Percentiles rank a stretch among this genome's conserved stretches.
Evolutionary conservation across 1,284 basidiomycete species (phyloP).

Genomic region (Bondarzewia mesenterica): DNA sequence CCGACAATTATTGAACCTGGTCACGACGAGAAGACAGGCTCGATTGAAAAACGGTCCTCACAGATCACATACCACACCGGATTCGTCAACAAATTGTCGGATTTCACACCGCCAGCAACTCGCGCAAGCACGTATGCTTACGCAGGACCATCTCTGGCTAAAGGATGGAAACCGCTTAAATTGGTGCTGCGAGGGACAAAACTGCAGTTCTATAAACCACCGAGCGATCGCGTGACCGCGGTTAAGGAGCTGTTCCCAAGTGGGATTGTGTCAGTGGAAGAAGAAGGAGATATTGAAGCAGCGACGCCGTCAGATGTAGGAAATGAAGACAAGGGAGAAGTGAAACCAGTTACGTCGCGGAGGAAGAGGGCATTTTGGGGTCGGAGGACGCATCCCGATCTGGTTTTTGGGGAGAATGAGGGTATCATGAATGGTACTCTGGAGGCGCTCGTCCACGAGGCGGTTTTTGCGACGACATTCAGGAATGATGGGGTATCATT

Average conservation of each 20-base stretch:
- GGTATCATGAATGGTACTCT: constrained; percentile 55
- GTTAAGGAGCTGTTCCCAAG: constrained; percentile 69
- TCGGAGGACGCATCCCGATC: constrained; percentile 62
- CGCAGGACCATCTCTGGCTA: constrained; percentile 31
- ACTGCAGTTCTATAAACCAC: constrained; percentile 76
- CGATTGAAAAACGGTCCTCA: constrained; percentile 47
- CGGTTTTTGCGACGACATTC: constrained; percentile 70
- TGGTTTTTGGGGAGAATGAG: constrained; percentile 35
- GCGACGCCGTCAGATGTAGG: constrained; percentile 21
- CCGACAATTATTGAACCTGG: constrained; percentile 40
- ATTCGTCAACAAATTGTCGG: constrained; percentile 64
- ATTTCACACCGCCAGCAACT: constrained; percentile 31
- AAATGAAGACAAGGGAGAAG: constrained; percentile 25
- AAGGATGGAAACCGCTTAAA: constrained; percentile 80
- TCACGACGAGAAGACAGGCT: constrained; percentile 14
- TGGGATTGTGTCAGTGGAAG: constrained; percentile 42
- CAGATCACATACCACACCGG: constrained; percentile 70
- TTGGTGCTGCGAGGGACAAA: constrained; percentile 74
- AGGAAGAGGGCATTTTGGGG: constrained; percentile 76
- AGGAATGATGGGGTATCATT: constrained; percentile 3
- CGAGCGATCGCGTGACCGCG: constrained; percentile 51
- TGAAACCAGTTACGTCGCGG: constrained; percentile 25
- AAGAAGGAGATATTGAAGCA: constrained; percentile 40
- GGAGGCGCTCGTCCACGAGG: constrained; percentile 73
- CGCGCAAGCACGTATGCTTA: constrained; percentile 24